Conservation (phyloP, 2,329 filamentous ascomycete genomes). For the Colletotrichum graminicola region DNA sequence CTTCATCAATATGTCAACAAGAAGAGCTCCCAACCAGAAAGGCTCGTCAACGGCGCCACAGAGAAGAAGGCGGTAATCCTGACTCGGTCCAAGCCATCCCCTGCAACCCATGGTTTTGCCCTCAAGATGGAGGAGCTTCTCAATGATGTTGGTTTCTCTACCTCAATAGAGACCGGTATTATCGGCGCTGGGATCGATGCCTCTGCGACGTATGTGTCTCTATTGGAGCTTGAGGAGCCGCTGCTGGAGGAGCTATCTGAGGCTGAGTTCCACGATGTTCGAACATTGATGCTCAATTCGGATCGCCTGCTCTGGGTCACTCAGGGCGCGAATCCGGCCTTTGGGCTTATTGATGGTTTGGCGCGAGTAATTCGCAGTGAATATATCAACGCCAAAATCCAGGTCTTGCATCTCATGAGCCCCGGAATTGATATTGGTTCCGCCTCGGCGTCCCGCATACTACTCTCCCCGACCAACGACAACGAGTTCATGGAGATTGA, state of each 20-base stretch:
- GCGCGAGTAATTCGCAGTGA: neutral
- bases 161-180: too few relatives aligned
- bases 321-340: neutral
- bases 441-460: neutral
- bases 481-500: slow-evolving; percentile 2
- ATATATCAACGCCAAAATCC: neutral
- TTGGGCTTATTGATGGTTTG: neutral
- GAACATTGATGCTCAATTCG: neutral
- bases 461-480: neutral
- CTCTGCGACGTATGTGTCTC: neutral
- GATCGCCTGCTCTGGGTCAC: neutral
- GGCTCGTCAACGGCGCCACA: neutral
- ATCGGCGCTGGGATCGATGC: too few relatives aligned
- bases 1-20: neutral
- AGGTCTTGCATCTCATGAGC: neutral
- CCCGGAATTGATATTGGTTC: neutral
- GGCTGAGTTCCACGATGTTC: neutral
- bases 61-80: neutral
- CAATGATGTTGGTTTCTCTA: too few relatives aligned
- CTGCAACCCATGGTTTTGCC: neutral
- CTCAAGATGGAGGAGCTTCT: too few relatives aligned
- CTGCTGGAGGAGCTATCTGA: neutral
- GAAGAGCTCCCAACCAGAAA: neutral
- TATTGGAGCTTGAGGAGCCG: neutral
- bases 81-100: neutral